Evolutionary conservation across 1,139 yeast genomes (phyloP).

Genomic region (Pichia inconspicua): DNA sequence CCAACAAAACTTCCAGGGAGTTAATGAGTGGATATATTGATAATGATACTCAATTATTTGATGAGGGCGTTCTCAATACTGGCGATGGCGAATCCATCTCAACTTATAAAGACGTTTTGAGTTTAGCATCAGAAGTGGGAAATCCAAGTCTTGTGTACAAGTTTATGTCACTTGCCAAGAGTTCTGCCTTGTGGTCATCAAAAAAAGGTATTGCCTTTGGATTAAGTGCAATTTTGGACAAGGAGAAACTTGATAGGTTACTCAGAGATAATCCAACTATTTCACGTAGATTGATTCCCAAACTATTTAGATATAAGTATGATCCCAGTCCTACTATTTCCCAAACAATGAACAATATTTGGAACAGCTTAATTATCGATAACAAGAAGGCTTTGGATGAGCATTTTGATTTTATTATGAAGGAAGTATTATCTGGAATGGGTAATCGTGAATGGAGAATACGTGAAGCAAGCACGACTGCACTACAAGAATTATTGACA

Average conservation of each 20-base stretch:
- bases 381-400: slow-evolving; percentile 46
- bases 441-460: slow-evolving; percentile 88
- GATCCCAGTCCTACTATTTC: slow-evolving; percentile 78
- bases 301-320: slow-evolving; percentile 72
- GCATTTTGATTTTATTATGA: slow-evolving; percentile 51
- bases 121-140: slow-evolving; percentile 87
- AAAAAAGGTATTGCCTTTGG: slow-evolving; percentile 94
- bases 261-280: slow-evolving; percentile 47
- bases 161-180: slow-evolving; percentile 87
- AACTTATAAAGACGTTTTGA: slow-evolving; percentile 79
- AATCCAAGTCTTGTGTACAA: slow-evolving; percentile 91
- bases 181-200: slow-evolving; percentile 86
- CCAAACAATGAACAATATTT: slow-evolving; percentile 78
- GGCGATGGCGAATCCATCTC: slow-evolving; percentile 75
- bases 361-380: slow-evolving; percentile 64
- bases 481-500: slow-evolving; percentile 63
- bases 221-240: slow-evolving; percentile 74
- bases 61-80: slow-evolving; percentile 69
- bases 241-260: slow-evolving; percentile 62
- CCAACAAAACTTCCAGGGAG: slow-evolving; percentile 38
- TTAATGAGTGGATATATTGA: slow-evolving; percentile 63
- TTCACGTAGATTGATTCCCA: slow-evolving; percentile 64
- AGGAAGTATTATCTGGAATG: slow-evolving; percentile 63
- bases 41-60: slow-evolving; percentile 78
- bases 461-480: slow-evolving; percentile 81